Conservation (phyloP, 2,329 filamentous ascomycete species). For the Fusarium proliferatum region DNA sequence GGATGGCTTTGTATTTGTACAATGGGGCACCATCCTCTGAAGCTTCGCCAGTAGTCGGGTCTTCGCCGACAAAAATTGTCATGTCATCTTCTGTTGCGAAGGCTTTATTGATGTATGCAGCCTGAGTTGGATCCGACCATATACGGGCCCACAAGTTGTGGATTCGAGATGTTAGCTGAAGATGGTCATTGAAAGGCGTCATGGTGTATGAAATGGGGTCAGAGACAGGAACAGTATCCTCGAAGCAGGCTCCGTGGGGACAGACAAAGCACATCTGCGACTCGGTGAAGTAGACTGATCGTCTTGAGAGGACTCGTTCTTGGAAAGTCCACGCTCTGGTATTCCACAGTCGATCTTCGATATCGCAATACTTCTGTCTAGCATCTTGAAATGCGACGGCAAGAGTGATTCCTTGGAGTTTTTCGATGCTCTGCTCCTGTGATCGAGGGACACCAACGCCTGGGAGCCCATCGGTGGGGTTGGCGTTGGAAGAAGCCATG, state of each 20-base stretch:
- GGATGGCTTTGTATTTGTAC: constrained; percentile 8
- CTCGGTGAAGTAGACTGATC: constrained; percentile 14
- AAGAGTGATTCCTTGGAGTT: not conserved
- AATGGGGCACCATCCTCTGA: not conserved
- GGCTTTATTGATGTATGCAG: not conserved
- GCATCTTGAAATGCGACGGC: constrained; percentile 12
- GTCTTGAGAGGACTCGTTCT: constrained; percentile 16
- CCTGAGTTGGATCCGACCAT: constrained; percentile 20
- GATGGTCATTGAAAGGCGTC: not conserved
- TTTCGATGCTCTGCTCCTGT: not conserved
- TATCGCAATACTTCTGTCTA: not conserved
- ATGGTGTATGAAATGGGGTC: not conserved
- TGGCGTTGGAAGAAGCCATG: constrained; percentile 19
- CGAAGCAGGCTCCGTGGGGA: constrained; percentile 7
- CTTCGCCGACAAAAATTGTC: constrained; percentile 12
- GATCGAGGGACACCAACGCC: not conserved
- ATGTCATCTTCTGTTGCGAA: constrained; percentile 10
- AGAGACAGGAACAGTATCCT: not conserved
- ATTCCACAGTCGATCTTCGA: constrained; percentile 18
- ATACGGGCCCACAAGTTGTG: constrained; percentile 3
- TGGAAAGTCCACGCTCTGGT: constrained; percentile 23
- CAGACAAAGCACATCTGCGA: constrained; percentile 26
- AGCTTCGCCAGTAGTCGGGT: not conserved
- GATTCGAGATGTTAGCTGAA: constrained; percentile 3
- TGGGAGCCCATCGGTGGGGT: constrained; percentile 12